phyloP scores from a whole-genome alignment of 75 land plant genomes.

The Adiantum capillusveneris region DNA sequence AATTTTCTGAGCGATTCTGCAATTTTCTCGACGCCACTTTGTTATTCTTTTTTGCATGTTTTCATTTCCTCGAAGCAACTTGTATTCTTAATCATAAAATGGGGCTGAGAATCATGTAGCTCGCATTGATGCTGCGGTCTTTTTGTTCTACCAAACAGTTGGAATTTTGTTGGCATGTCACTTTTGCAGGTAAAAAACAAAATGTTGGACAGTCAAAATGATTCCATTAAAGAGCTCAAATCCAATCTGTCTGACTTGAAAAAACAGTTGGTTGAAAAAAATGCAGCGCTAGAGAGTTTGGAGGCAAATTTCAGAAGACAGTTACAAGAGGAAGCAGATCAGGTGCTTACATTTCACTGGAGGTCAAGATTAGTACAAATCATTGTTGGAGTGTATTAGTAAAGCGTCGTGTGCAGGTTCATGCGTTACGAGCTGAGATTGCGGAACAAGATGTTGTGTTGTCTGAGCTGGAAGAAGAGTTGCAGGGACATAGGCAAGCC shows the following conservation, averaged over 20 bases:
- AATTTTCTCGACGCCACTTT: no score
- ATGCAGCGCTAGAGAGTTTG: background rate
- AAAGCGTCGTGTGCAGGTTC: conserved; percentile 8
- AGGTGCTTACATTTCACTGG: conserved; percentile 10
- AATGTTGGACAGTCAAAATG: conserved; percentile 27
- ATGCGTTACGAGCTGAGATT: conserved; percentile 14
- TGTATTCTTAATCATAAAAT: no score
- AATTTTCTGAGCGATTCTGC: no score
- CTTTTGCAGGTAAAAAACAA: conserved; percentile 21
- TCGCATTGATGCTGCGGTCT: no score
- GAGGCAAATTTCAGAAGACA: conserved; percentile 11
- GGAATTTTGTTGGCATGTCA: no score
- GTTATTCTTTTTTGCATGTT: no score
- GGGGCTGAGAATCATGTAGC: no score
- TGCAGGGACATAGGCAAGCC: conserved; percentile 5
- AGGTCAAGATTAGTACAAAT: background rate
- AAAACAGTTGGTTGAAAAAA: background rate
- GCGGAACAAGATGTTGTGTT: conserved; percentile 11
- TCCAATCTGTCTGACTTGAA: conserved; percentile 13
- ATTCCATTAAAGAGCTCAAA: conserved; percentile 21
- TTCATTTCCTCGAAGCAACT: no score
- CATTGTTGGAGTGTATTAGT: background rate
- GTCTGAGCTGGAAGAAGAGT: conserved; percentile 14
- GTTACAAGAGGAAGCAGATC: conserved; percentile 19
- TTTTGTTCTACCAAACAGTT: no score